Conservation (phyloP, 139 green algal genomes). For the Coccomyxa sp. region DNA sequence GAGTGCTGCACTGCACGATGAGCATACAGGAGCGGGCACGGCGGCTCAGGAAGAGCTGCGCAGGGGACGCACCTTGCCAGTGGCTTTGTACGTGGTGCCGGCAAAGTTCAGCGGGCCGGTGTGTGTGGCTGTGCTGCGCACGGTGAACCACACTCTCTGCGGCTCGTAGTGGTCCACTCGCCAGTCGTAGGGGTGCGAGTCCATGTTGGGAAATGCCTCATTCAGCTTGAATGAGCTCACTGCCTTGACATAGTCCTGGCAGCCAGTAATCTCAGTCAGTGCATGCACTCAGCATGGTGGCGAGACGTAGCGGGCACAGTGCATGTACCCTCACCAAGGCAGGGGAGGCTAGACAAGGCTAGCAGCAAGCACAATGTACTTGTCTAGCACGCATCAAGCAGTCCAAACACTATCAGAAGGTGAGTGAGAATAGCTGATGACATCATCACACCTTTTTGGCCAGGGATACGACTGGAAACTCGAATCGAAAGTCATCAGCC, state of each 20-base stretch:
- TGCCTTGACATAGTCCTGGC: constrained; percentile 40
- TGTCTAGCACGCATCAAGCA: too few species aligned
- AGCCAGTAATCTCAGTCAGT: too few species aligned
- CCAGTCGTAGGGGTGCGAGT: constrained; percentile 44
- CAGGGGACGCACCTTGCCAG: constrained; percentile 15
- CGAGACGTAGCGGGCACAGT: too few species aligned
- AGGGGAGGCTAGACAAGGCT: too few species aligned
- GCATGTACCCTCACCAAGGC: too few species aligned
- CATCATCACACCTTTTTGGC: constrained; percentile 21
- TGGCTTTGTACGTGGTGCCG: constrained; percentile 33
- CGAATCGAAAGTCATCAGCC: constrained; percentile 48
- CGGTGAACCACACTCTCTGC: constrained; percentile 68
- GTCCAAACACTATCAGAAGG: too few species aligned
- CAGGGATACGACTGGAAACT: constrained; percentile 43
- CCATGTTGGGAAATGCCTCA: constrained; percentile 49
- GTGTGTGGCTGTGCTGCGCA: constrained; percentile 43
- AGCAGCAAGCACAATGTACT: too few species aligned
- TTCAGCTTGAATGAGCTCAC: constrained; percentile 45
- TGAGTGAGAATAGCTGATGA: too few species aligned
- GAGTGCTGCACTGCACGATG: background rate
- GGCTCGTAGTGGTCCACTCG: constrained; percentile 57
- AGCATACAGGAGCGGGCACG: background rate
- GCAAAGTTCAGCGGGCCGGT: constrained; percentile 47
- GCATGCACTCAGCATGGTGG: too few species aligned
- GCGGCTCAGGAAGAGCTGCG: too few species aligned